Evolutionary conservation across 1,139 yeast species (phyloP).

Genomic region (Hyphopichia fennica): DNA sequence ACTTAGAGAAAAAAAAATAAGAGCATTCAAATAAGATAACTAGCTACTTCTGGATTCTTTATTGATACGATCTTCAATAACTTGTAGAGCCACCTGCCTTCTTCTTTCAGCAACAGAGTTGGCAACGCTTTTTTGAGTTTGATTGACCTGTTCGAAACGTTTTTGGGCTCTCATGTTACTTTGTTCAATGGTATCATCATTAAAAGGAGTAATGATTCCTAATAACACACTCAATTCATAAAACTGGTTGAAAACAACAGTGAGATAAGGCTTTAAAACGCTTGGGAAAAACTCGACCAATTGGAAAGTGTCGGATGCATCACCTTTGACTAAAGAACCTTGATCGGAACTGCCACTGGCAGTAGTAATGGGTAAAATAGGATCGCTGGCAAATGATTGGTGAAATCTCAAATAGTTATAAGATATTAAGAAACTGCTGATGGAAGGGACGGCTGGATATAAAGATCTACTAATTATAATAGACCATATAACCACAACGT

Average conservation of each 20-base stretch:
- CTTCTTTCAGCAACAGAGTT: constrained; percentile 79
- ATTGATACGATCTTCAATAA: constrained; percentile 70
- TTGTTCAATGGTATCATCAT: constrained; percentile 69
- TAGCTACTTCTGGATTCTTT: constrained; percentile 15
- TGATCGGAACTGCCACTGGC: constrained; percentile 21
- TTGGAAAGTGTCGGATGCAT: constrained; percentile 88
- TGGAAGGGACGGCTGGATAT: constrained; percentile 64
- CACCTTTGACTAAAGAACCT: constrained; percentile 57
- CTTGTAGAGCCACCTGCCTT: constrained; percentile 81
- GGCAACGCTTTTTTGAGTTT: constrained; percentile 41
- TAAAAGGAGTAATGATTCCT: constrained; percentile 64
- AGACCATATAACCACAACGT: constrained; percentile 48
- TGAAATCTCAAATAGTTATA: constrained; percentile 78
- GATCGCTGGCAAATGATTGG: constrained; percentile 48
- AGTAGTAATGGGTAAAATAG: constrained; percentile 37
- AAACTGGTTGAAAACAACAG: constrained; percentile 51
- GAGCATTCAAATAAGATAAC: background rate
- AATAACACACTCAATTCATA: constrained; percentile 57
- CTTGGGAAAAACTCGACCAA: constrained; percentile 81
- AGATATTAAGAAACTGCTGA: constrained; percentile 65
- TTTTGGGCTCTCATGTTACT: constrained; percentile 71
- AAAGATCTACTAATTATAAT: constrained; percentile 32
- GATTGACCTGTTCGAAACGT: constrained; percentile 46
- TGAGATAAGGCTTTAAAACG: constrained; percentile 49
- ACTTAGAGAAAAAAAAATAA: background rate